phyloP scores from a whole-genome alignment of 139 green algal species.

The Klebsormidium nitens region DNA sequence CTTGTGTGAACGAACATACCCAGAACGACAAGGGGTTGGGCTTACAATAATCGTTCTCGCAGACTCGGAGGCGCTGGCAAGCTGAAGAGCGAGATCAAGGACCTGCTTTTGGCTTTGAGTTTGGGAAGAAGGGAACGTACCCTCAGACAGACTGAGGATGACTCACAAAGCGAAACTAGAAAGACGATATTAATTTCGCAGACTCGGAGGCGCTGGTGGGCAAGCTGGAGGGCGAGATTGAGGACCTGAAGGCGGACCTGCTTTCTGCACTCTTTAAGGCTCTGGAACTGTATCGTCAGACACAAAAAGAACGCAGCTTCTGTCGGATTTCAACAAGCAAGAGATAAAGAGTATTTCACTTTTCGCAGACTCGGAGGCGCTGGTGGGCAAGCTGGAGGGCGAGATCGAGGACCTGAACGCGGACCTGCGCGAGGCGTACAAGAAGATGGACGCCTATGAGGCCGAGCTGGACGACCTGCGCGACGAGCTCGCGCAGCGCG shows the following conservation, averaged over 20 bases:
- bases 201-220: neutral
- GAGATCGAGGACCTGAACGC: neutral
- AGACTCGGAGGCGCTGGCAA: no score
- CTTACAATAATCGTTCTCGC: no score
- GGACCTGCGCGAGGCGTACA: neutral
- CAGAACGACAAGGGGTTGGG: no score
- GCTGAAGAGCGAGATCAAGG: no score
- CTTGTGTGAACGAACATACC: no score
- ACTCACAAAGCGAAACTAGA: neutral
- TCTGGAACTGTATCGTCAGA: neutral
- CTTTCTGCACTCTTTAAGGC: no score
- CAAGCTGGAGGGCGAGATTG: neutral
- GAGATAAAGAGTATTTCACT: neutral
- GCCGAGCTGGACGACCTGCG: slow-evolving; percentile 1
- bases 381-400: neutral
- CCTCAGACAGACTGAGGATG: no score
- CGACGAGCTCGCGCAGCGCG: neutral
- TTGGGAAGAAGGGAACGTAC: neutral
- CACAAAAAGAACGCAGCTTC: no score
- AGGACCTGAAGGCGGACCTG: slow-evolving; percentile 3
- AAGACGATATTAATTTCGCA: neutral
- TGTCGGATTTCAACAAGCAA: neutral
- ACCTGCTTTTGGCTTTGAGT: neutral
- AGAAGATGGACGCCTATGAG: neutral
- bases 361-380: neutral